Evolutionary conservation across 2,329 filamentous ascomycete species (phyloP).

Genomic region (Colletotrichum filicis): DNA sequence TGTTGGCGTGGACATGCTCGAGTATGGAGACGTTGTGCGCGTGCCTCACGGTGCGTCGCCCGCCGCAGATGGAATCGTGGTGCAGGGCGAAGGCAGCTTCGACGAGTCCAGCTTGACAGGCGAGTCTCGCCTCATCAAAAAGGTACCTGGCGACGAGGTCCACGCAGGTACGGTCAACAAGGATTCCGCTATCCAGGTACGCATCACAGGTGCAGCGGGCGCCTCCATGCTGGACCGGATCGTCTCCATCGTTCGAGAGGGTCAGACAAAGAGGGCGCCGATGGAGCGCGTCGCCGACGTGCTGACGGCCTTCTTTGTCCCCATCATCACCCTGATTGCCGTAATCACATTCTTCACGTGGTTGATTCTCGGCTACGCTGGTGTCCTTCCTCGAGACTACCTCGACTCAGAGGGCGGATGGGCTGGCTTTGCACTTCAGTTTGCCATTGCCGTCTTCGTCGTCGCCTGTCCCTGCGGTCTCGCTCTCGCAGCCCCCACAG

Average conservation of each 20-base stretch:
- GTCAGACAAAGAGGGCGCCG: slow-evolving; percentile 79
- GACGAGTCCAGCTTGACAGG: slow-evolving; percentile 93
- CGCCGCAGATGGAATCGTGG: slow-evolving; percentile 80
- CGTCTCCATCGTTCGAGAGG: slow-evolving; percentile 80
- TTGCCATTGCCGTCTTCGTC: slow-evolving; percentile 88
- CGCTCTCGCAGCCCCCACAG: slow-evolving; percentile 86
- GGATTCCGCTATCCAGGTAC: slow-evolving; percentile 68
- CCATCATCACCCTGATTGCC: slow-evolving; percentile 75
- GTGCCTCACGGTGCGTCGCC: slow-evolving; percentile 85
- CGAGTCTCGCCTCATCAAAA: slow-evolving; percentile 76
- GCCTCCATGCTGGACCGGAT: slow-evolving; percentile 85
- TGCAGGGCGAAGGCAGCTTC: slow-evolving; percentile 74
- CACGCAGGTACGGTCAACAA: slow-evolving; percentile 83
- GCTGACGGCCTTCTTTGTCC: slow-evolving; percentile 82
- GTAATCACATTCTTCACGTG: slow-evolving; percentile 78
- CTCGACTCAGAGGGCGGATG: slow-evolving; percentile 70
- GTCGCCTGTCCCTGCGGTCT: slow-evolving; percentile 88
- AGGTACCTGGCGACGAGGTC: slow-evolving; percentile 70
- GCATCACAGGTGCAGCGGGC: slow-evolving; percentile 72
- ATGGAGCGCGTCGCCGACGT: slow-evolving; percentile 80
- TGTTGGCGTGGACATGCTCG: slow-evolving; percentile 75
- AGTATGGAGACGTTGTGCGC: slow-evolving; percentile 78
- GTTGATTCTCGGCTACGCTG: slow-evolving; percentile 72
- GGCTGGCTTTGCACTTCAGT: slow-evolving; percentile 80
- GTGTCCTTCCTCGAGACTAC: slow-evolving; percentile 66